Conservation (phyloP, 1,139 yeast species). For the Pichia sp. region DNA sequence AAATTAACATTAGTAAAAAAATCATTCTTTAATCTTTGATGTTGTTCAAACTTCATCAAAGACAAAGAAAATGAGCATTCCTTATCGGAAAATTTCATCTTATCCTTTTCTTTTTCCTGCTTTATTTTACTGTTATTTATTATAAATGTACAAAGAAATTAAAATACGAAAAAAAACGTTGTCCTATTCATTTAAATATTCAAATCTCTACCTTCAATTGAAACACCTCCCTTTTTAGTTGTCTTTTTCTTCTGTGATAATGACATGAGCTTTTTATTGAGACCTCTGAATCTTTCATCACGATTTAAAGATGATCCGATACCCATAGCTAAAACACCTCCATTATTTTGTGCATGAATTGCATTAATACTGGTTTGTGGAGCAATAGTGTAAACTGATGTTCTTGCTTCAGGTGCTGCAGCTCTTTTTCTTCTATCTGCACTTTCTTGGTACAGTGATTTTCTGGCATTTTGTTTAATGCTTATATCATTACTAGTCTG, state of each 20-base stretch:
- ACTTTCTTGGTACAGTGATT: constrained; percentile 73
- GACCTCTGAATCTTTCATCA: constrained; percentile 74
- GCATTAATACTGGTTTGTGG: constrained; percentile 57
- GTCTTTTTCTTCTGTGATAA: constrained; percentile 34
- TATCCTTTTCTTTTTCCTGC: no score
- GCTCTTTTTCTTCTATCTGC: constrained; percentile 94
- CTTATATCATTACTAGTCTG: constrained; percentile 9
- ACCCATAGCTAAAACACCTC: constrained; percentile 30
- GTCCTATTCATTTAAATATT: constrained; percentile 18
- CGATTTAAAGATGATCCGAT: constrained; percentile 43
- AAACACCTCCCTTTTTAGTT: constrained; percentile 59
- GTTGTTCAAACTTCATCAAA: no score
- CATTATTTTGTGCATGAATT: constrained; percentile 25
- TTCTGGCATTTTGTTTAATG: constrained; percentile 29
- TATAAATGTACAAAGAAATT: neutral
- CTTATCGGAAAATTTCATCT: no score
- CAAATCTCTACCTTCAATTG: constrained; percentile 70
- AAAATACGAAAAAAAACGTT: neutral
- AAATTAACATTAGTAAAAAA: no score
- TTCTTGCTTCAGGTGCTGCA: constrained; percentile 84
- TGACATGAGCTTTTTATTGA: constrained; percentile 46
- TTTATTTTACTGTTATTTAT: no score
- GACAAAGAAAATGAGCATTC: no score
- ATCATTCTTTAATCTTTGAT: no score
- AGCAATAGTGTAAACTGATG: constrained; percentile 85